These are phyloP conservation scores for Lachnellula suecica DNA, from an alignment of 2,329 filamentous ascomycete genomes.

Conservation along the genomic window DNA sequence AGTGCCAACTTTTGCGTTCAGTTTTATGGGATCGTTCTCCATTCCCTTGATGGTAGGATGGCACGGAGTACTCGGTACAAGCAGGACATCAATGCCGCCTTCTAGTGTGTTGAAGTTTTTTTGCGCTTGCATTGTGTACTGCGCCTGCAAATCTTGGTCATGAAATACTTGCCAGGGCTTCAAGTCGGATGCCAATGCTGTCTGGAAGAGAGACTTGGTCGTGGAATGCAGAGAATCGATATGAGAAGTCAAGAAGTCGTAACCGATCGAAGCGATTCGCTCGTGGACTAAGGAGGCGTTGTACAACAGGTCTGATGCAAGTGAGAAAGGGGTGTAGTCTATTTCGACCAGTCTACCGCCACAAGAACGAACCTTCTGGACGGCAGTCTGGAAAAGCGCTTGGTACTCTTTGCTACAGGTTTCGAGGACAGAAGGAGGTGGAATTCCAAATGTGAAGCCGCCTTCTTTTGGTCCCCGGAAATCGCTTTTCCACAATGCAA, in stretches of 20 bases:
- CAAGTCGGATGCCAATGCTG: conserved; percentile 36
- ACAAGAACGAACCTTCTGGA: conserved; percentile 36
- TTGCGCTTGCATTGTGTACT: conserved; percentile 26
- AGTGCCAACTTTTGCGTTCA: conserved; percentile 47
- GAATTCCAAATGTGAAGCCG: conserved; percentile 49
- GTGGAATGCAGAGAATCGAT: conserved; percentile 45
- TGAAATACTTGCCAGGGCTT: conserved; percentile 44
- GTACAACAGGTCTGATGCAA: conserved; percentile 50
- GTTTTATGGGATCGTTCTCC: conserved; percentile 46
- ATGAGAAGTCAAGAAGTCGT: conserved; percentile 36
- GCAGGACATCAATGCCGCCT: conserved; percentile 41
- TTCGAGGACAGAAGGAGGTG: conserved; percentile 40
- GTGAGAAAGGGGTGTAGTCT: conserved; percentile 46
- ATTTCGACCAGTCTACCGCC: conserved; percentile 39
- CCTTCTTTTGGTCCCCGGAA: conserved; percentile 27
- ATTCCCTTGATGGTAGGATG: conserved; percentile 49
- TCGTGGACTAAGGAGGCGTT: conserved; percentile 52
- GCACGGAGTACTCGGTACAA: conserved; percentile 50
- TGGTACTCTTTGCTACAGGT: conserved; percentile 43
- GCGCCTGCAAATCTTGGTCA: conserved; percentile 33
- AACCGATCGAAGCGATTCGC: conserved; percentile 42
- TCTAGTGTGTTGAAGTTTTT: conserved; percentile 28
- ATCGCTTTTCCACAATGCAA: conserved; percentile 28
- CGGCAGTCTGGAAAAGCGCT: conserved; percentile 36
- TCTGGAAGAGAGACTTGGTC: conserved; percentile 42